These are phyloP conservation scores for Salix viminalis DNA, from an alignment of 345 rosid genomes.

Conservation along the genomic window DNA sequence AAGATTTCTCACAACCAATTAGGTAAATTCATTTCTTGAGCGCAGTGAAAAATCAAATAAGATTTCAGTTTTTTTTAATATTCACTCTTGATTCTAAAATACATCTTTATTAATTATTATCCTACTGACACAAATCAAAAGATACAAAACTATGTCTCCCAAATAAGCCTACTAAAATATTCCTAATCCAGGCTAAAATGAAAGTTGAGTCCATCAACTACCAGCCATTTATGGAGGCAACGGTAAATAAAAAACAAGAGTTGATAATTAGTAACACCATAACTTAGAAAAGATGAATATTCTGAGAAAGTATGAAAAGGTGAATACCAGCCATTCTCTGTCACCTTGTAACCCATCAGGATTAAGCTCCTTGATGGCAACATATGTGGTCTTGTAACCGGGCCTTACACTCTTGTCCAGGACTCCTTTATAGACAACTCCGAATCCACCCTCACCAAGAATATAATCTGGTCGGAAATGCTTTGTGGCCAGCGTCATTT, in stretches of 20 bases:
- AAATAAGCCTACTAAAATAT: background rate
- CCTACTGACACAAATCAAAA: background rate
- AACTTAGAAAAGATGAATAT: background rate
- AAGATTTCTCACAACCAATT: background rate
- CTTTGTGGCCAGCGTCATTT: constrained; percentile 82
- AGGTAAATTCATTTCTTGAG: background rate
- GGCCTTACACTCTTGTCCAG: constrained; percentile 60
- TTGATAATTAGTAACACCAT: background rate
- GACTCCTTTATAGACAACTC: constrained; percentile 83
- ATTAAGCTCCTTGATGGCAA: constrained; percentile 90
- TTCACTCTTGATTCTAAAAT: background rate
- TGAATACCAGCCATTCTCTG: constrained; percentile 93
- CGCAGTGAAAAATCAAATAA: background rate
- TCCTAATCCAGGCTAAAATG: background rate
- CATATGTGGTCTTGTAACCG: constrained; percentile 53
- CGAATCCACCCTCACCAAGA: constrained; percentile 96
- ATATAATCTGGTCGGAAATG: constrained; percentile 77
- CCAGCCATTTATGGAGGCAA: background rate
- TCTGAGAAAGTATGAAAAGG: constrained; percentile 11
- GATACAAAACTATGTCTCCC: background rate
- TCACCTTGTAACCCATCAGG: constrained; percentile 94
- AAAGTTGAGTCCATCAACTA: background rate
- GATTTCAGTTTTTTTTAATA: background rate
- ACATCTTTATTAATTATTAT: background rate
- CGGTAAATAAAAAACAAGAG: background rate